These are phyloP conservation scores for Beauveria scarabaeidicola DNA, from an alignment of 2,329 filamentous ascomycete species.

Conservation along the genomic window DNA sequence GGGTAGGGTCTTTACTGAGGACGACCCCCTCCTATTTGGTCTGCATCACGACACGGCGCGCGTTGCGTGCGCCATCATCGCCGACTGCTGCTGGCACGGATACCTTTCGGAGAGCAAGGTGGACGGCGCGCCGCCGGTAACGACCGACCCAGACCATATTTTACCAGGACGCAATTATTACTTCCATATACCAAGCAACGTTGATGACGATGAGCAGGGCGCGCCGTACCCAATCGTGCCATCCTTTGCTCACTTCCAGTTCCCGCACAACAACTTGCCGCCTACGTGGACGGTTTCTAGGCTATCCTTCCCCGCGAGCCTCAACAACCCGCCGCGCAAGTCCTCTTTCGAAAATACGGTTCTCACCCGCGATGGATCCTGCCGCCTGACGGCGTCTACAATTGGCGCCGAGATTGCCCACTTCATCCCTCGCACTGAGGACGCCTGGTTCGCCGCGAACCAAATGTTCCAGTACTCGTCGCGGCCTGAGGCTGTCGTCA, in stretches of 20 bases:
- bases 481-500: neutral
- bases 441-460: neutral
- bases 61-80: slow-evolving; percentile 1
- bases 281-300: neutral
- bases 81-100: neutral
- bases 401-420: neutral
- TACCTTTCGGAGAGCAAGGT: neutral
- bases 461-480: neutral
- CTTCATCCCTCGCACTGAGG: neutral
- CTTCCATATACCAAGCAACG: neutral
- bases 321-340: neutral
- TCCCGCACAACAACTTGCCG: neutral
- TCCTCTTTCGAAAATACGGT: neutral
- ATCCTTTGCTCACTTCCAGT: neutral
- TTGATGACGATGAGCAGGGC: neutral
- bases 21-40: neutral
- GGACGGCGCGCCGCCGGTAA: neutral
- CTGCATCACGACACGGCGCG: slow-evolving; percentile 1
- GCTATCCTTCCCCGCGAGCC: neutral
- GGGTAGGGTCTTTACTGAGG: neutral
- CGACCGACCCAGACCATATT: neutral
- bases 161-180: neutral
- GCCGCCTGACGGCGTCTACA: neutral
- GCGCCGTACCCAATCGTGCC: neutral
- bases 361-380: neutral